Evolutionary conservation across 345 rosid genomes (phyloP).

Genomic region (Corchorus capsularis): DNA sequence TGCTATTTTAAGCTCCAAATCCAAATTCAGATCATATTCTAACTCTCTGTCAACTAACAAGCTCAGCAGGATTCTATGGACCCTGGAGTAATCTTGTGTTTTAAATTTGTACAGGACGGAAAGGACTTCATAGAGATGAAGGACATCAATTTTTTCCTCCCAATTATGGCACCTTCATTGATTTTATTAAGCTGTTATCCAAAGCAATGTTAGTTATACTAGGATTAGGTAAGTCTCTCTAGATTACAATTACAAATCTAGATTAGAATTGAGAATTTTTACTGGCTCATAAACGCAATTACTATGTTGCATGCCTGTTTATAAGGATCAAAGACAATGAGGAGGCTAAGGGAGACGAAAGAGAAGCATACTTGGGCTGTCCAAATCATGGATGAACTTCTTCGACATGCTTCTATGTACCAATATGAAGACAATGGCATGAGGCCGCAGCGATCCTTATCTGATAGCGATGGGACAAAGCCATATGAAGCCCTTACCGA

Average conservation of each 20-base stretch:
- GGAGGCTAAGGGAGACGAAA: slow-evolving; percentile 36
- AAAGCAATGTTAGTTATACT: slow-evolving; percentile 41
- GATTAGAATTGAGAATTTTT: not conserved
- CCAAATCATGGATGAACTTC: slow-evolving; percentile 47
- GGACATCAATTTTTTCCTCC: slow-evolving; percentile 34
- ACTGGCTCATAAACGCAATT: not conserved
- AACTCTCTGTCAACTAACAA: not conserved
- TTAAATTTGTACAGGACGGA: not conserved
- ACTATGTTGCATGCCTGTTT: not conserved
- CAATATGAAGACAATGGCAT: slow-evolving; percentile 31
- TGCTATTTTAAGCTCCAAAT: not conserved
- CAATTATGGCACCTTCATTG: slow-evolving; percentile 35
- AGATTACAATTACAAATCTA: not conserved
- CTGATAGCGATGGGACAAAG: slow-evolving; percentile 3
- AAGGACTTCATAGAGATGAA: not conserved
- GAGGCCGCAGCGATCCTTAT: not conserved
- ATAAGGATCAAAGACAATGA: slow-evolving; percentile 38
- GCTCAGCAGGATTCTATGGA: not conserved
- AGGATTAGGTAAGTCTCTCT: slow-evolving; percentile 36
- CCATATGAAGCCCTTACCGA: not conserved
- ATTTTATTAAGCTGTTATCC: slow-evolving; percentile 41
- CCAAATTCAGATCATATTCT: not conserved
- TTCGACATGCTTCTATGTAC: slow-evolving; percentile 10
- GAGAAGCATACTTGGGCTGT: slow-evolving; percentile 46
- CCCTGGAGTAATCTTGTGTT: not conserved